phyloP scores from a whole-genome alignment of 768 basidiomycete species.

The Lactarius akahatsu region DNA sequence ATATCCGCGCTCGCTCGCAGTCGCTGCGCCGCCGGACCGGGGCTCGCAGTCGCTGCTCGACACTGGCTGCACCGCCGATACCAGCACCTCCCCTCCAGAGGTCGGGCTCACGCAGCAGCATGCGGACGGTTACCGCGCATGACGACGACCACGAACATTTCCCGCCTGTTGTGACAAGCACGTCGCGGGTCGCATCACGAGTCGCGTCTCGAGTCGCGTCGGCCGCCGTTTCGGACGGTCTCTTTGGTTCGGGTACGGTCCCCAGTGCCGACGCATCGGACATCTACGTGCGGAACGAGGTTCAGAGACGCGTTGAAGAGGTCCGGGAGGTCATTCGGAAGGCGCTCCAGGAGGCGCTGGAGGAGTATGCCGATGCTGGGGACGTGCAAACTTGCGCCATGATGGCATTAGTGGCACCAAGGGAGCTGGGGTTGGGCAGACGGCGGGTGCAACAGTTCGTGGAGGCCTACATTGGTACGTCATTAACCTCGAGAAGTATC shows the following conservation, averaged over 20 bases:
- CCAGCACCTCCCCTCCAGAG: constrained; percentile 36
- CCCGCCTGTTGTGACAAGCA: background rate
- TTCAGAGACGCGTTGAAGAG: constrained; percentile 18
- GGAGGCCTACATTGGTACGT: constrained; percentile 72
- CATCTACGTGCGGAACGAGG: constrained; percentile 5
- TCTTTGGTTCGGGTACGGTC: constrained; percentile 15
- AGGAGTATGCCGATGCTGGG: constrained; percentile 46
- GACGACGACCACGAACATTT: constrained; percentile 27
- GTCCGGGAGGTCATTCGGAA: constrained; percentile 22
- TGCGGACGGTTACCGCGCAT: constrained; percentile 63
- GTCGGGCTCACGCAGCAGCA: constrained; percentile 62
- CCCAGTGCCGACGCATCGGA: constrained; percentile 3
- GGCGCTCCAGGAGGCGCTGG: constrained; percentile 19
- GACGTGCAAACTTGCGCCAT: constrained; percentile 81
- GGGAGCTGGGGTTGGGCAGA: constrained; percentile 53
- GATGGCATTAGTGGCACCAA: constrained; percentile 58
- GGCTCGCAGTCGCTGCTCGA: constrained; percentile 15
- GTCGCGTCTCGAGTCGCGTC: constrained; percentile 2
- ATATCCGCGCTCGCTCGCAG: constrained; percentile 33
- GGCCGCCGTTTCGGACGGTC: constrained; percentile 21
- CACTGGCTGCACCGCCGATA: constrained; percentile 30
- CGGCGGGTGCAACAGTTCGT: constrained; percentile 52
- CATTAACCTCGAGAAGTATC: background rate
- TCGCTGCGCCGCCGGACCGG: constrained; percentile 31
- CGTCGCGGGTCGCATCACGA: constrained; percentile 37